Conservation (phyloP, 257 asterid species). For the Petunia secreta region DNA sequence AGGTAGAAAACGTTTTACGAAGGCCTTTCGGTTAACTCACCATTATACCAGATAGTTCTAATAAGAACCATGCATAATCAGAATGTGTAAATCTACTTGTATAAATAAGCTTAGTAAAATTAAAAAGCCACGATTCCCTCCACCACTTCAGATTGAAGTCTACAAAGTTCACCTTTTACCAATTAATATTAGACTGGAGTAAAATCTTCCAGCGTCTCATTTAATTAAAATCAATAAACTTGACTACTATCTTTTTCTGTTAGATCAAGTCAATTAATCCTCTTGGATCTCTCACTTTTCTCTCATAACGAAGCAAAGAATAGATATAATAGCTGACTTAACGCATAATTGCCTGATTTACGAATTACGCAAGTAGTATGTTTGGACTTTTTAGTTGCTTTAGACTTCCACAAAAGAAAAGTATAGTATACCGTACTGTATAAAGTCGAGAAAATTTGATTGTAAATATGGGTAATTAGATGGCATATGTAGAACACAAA, state of each 20-base stretch:
- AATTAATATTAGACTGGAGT: neutral
- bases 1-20: too few relatives aligned
- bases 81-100: neutral
- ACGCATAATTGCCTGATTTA: neutral
- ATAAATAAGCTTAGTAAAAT: conserved; percentile 2
- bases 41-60: neutral
- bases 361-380: neutral
- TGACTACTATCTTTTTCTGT: neutral
- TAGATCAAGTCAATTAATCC: conserved; percentile 1
- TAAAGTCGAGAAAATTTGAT: neutral
- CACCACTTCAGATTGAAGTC: conserved; percentile 10
- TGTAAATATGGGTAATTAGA: too few relatives aligned
- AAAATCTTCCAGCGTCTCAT: neutral
- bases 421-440: neutral
- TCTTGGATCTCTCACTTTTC: conserved; percentile 26
- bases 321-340: conserved; percentile 11
- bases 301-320: conserved; percentile 5
- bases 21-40: too few relatives aligned
- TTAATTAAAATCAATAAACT: neutral
- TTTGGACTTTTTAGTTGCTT: conserved; percentile 10
- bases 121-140: conserved; percentile 17
- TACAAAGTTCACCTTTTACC: neutral
- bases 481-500: neutral
- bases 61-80: neutral
- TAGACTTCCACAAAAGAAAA: neutral